Evolutionary conservation across 2,329 filamentous ascomycete genomes (phyloP).

Genomic region (Fonsecaea monophora): DNA sequence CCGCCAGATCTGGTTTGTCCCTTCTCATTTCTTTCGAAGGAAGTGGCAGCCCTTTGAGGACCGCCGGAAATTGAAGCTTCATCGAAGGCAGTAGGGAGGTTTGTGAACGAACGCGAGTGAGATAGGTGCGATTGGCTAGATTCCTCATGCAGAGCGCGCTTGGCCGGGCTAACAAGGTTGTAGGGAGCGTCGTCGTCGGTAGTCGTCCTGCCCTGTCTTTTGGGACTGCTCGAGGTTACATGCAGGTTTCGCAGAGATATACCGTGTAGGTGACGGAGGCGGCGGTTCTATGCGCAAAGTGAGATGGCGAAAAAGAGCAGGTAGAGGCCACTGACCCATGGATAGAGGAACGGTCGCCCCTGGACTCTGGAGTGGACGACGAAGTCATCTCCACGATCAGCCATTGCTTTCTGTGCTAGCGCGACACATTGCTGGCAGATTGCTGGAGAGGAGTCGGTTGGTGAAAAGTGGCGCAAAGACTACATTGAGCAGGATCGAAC

Average conservation of each 20-base stretch:
- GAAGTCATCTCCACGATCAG: conserved; percentile 28
- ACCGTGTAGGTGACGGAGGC: conserved; percentile 83
- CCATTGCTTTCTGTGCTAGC: conserved; percentile 25
- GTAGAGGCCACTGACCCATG: conserved; percentile 51
- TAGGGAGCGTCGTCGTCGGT: conserved; percentile 78
- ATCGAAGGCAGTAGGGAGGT: conserved; percentile 30
- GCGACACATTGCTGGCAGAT: conserved; percentile 25
- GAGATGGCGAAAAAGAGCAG: conserved; percentile 5
- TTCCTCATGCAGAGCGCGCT: conserved; percentile 64
- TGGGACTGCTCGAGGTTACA: conserved; percentile 63
- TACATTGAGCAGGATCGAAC: background rate
- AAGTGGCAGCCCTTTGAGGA: conserved; percentile 34
- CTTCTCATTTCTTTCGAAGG: conserved; percentile 37
- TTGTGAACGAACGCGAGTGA: conserved; percentile 64
- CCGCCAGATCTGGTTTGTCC: conserved; percentile 45
- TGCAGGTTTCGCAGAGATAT: conserved; percentile 86
- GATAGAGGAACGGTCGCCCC: conserved; percentile 58
- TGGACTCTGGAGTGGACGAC: conserved; percentile 28
- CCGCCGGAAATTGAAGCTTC: conserved; percentile 34
- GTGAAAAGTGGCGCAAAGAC: background rate
- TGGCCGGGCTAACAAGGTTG: conserved; percentile 69
- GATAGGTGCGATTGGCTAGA: conserved; percentile 50
- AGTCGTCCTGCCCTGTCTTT: conserved; percentile 66
- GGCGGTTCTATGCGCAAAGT: conserved; percentile 70
- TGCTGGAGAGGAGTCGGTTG: background rate